A percentile compares a stretch with the other conserved stretches of the same genome.
phyloP scores from a whole-genome alignment of 805 yeast species.

The Lipomyces mesembrius region DNA sequence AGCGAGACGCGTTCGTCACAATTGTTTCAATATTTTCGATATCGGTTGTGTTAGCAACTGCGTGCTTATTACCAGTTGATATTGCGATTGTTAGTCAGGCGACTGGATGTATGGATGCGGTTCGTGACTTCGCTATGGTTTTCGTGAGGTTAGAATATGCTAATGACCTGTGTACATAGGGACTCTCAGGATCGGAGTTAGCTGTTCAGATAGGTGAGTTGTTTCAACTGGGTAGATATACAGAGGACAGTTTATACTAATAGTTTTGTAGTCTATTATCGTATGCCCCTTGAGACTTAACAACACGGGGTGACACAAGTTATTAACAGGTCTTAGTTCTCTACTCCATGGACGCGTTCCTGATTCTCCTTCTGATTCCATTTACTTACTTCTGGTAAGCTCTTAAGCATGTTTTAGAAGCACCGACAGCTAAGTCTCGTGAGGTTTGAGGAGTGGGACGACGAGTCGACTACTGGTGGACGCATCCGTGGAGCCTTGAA shows the following conservation, averaged over 20 bases:
- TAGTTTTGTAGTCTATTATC: slow-evolving; percentile 24
- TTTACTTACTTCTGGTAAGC: slow-evolving; percentile 41
- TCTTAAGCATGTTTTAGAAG: background rate
- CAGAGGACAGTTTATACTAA: background rate
- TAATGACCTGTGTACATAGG: slow-evolving; percentile 11
- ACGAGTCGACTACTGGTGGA: slow-evolving; percentile 31
- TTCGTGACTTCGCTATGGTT: background rate
- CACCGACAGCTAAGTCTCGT: background rate
- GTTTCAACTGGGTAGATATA: background rate
- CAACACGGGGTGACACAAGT: background rate
- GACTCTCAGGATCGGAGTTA: slow-evolving; percentile 13
- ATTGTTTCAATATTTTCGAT: slow-evolving; percentile 37
- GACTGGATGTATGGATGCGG: slow-evolving; percentile 23
- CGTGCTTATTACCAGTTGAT: slow-evolving; percentile 38
- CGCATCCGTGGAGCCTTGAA: slow-evolving; percentile 35
- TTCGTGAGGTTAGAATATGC: background rate
- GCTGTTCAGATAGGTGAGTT: slow-evolving; percentile 20
- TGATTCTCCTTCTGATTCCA: slow-evolving; percentile 37
- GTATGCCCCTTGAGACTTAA: slow-evolving; percentile 10
- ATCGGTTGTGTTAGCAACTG: slow-evolving; percentile 37
- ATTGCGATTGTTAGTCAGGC: slow-evolving; percentile 38
- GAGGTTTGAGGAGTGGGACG: slow-evolving; percentile 40
- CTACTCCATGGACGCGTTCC: slow-evolving; percentile 38
- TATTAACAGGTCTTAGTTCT: slow-evolving; percentile 21
- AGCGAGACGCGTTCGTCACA: slow-evolving; percentile 37